Conservation (phyloP, 148 eudicot genomes). For the Chenopodium album region DNA sequence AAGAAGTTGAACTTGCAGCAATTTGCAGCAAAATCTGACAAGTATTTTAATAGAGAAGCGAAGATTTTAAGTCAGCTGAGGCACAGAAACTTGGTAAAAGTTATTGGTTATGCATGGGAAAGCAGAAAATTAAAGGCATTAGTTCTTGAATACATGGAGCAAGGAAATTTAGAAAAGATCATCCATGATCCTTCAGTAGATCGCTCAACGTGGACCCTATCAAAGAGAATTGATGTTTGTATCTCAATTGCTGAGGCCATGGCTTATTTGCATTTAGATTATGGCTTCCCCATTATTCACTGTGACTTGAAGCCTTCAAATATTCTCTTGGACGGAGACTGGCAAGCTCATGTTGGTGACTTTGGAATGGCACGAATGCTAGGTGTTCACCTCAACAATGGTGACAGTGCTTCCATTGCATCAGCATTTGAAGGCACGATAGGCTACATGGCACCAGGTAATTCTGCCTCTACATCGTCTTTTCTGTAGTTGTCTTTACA, state of each 20-base stretch:
- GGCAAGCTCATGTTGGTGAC: conserved; percentile 82
- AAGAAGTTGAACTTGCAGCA: conserved; percentile 65
- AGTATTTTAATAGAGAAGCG: conserved; percentile 69
- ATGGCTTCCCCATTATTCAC: conserved; percentile 77
- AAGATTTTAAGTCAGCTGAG: conserved; percentile 59
- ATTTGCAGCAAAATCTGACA: conserved; percentile 67
- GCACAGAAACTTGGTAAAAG: conserved; percentile 83
- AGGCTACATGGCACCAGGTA: conserved; percentile 98
- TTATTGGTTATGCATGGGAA: conserved; percentile 93
- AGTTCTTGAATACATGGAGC: conserved; percentile 84
- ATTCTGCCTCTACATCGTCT: not conserved
- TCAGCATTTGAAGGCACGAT: conserved; percentile 89
- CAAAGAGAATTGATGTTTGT: conserved; percentile 49
- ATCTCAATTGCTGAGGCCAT: conserved; percentile 62
- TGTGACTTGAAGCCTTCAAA: conserved; percentile 87
- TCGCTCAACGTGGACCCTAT: conserved; percentile 48
- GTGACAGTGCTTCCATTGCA: conserved; percentile 40
- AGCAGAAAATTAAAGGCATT: conserved; percentile 73
- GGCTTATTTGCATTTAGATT: conserved; percentile 79
- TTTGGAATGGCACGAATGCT: conserved; percentile 89
- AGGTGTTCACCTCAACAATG: conserved; percentile 54
- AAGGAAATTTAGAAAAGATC: conserved; percentile 68
- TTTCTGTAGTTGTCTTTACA: no score
- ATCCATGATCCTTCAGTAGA: conserved; percentile 52
- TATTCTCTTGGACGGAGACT: conserved; percentile 65